These are phyloP conservation scores for Monilinia aucupariae DNA, from an alignment of 2,329 filamentous ascomycete genomes.

Conservation along the genomic window DNA sequence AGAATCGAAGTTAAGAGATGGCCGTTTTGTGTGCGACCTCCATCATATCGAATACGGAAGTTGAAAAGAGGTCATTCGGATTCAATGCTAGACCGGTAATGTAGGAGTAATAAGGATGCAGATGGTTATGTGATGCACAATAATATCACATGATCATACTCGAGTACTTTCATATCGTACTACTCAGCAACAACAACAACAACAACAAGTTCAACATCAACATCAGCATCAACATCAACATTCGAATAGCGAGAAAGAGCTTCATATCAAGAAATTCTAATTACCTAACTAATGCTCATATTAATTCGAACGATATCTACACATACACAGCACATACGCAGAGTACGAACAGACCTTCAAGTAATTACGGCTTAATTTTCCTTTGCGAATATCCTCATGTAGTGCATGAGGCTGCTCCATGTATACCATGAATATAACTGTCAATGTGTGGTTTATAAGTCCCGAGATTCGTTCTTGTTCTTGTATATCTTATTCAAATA, in stretches of 20 bases:
- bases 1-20: slow-evolving; percentile 11
- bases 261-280: not conserved
- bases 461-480: not conserved
- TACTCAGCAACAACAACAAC: not conserved
- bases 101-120: too few species aligned
- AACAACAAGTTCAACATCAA: too few species aligned
- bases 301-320: not conserved
- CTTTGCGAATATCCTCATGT: not conserved
- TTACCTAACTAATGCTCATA: not conserved
- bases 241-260: not conserved
- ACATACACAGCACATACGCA: too few species aligned
- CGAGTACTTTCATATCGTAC: too few species aligned
- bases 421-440: not conserved
- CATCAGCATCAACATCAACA: too few species aligned
- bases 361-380: slow-evolving; percentile 1
- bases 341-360: not conserved
- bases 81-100: too few species aligned
- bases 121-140: too few species aligned
- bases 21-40: slow-evolving; percentile 14
- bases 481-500: not conserved
- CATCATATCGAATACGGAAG: not conserved
- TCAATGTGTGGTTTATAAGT: not conserved
- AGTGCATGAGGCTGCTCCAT: not conserved
- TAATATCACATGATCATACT: too few species aligned
- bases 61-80: slow-evolving; percentile 1